A percentile compares a stretch with the other conserved stretches of the same genome.
phyloP scores from a whole-genome alignment of 176 grass and related monocot species.

The Aegilops longissima region DNA sequence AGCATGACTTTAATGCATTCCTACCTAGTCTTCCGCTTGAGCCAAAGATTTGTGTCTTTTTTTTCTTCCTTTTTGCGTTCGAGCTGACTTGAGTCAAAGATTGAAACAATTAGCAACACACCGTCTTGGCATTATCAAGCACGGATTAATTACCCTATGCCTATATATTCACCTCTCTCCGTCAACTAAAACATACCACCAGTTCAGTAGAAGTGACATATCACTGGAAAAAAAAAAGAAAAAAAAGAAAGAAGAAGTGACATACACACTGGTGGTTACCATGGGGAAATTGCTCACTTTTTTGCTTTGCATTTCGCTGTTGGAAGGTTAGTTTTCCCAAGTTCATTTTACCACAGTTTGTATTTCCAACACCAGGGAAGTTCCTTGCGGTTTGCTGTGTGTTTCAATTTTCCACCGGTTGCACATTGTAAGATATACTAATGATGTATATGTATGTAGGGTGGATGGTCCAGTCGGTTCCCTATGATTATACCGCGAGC shows the following conservation, averaged over 20 bases:
- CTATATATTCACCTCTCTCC: conserved; percentile 16
- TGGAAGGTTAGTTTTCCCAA: conserved; percentile 11
- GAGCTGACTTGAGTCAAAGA: neutral
- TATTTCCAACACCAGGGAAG: neutral
- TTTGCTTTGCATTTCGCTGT: conserved; percentile 18
- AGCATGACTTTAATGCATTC: neutral
- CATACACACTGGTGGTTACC: neutral
- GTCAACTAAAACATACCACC: neutral
- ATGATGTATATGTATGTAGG: conserved; percentile 7
- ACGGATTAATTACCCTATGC: neutral
- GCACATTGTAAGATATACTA: neutral
- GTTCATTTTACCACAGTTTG: neutral
- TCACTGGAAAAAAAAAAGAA: no score
- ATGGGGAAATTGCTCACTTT: neutral
- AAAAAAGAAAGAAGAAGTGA: no score
- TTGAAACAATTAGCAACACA: neutral
- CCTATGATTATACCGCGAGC: conserved; percentile 76
- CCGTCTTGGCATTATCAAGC: neutral
- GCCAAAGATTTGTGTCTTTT: neutral
- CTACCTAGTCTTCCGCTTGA: neutral
- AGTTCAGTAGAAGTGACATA: neutral
- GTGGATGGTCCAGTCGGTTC: conserved; percentile 38
- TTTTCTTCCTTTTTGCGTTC: neutral
- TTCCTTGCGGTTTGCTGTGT: neutral
- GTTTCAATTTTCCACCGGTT: neutral